phyloP scores from a whole-genome alignment of 495 filamentous ascomycete genomes.

The Aspergillus leporis region DNA sequence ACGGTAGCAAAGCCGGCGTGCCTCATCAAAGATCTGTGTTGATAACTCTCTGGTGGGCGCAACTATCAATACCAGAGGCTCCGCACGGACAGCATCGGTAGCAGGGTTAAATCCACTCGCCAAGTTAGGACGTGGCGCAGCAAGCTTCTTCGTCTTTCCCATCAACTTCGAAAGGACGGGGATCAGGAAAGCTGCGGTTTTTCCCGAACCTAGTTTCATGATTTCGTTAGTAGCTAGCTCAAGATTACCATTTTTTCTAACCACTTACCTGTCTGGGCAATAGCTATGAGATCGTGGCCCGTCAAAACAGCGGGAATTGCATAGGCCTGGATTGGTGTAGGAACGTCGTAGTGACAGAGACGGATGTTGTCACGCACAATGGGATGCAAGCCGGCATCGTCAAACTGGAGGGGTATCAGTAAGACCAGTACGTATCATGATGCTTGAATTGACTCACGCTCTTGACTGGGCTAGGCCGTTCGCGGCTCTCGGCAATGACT shows the following conservation, averaged over 20 bases:
- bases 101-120: slow-evolving; percentile 42
- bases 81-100: slow-evolving; percentile 58
- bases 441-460: slow-evolving; percentile 30
- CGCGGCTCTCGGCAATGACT: slow-evolving; percentile 33
- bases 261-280: slow-evolving; percentile 88
- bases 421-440: slow-evolving; percentile 6
- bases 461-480: slow-evolving; percentile 31
- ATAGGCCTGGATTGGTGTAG: slow-evolving; percentile 87
- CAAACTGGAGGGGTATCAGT: slow-evolving; percentile 49
- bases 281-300: slow-evolving; percentile 77
- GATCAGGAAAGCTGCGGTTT: slow-evolving; percentile 90
- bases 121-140: slow-evolving; percentile 69
- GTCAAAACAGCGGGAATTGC: slow-evolving; percentile 72
- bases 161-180: slow-evolving; percentile 87
- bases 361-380: slow-evolving; percentile 75
- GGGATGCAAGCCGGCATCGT: slow-evolving; percentile 82
- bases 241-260: background rate
- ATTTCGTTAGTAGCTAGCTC: slow-evolving; percentile 12
- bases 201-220: slow-evolving; percentile 74
- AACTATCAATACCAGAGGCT: slow-evolving; percentile 86
- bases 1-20: slow-evolving; percentile 86
- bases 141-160: slow-evolving; percentile 87
- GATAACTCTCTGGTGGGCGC: slow-evolving; percentile 86
- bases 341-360: slow-evolving; percentile 62
- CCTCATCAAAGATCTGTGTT: slow-evolving; percentile 91